Evolutionary conservation across 768 basidiomycete species (phyloP).

Genomic region (Coprinopsis sp.): DNA sequence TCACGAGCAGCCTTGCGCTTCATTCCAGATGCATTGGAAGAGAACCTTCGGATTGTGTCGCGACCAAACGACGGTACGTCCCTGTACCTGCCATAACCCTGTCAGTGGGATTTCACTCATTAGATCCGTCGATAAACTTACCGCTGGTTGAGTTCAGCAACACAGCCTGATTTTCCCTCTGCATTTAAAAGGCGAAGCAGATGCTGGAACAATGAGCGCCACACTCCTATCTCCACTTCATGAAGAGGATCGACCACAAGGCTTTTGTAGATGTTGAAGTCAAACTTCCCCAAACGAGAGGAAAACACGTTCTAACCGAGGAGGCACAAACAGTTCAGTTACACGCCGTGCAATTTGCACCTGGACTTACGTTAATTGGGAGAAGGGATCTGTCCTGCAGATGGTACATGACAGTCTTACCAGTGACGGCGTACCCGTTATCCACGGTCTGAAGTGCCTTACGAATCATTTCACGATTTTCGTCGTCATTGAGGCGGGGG

Average conservation of each 20-base stretch:
- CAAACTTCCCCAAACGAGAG: constrained; percentile 6
- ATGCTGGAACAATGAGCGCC: constrained; percentile 31
- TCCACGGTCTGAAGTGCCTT: background rate
- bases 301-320: constrained; percentile 25
- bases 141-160: constrained; percentile 22
- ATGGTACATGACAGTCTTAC: background rate
- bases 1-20: constrained; percentile 29
- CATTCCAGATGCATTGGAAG: constrained; percentile 25
- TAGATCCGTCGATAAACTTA: constrained; percentile 25
- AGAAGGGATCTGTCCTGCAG: background rate
- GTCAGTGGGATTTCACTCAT: constrained; percentile 31
- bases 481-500: background rate
- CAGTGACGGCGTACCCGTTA: background rate
- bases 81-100: constrained; percentile 19
- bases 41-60: constrained; percentile 27
- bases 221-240: constrained; percentile 34
- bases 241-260: constrained; percentile 30
- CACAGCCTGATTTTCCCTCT: constrained; percentile 9
- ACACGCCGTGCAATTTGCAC: background rate
- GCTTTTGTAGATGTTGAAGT: constrained; percentile 21
- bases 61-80: no score
- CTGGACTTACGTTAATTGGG: background rate
- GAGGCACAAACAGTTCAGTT: constrained; percentile 10
- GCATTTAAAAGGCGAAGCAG: constrained; percentile 27
- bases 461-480: background rate